Evolutionary conservation across 2,329 filamentous ascomycete genomes (phyloP).

Genomic region (Aaosphaeria arxii): DNA sequence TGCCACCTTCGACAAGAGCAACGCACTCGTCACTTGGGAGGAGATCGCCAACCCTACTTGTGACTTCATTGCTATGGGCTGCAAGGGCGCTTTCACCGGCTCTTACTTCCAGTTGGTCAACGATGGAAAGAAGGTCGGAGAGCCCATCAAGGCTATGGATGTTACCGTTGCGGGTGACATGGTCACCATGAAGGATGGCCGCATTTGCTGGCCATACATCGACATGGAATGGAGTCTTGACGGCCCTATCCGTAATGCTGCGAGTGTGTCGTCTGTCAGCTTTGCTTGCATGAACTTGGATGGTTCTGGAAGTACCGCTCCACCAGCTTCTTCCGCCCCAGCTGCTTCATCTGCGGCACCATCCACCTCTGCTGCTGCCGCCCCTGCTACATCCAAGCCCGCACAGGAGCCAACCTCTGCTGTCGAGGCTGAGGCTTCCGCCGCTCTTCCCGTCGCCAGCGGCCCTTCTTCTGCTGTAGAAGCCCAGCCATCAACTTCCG

Average conservation of each 20-base stretch:
- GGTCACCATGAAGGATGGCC: slow-evolving; percentile 57
- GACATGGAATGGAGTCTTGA: slow-evolving; percentile 52
- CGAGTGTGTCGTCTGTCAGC: slow-evolving; percentile 44
- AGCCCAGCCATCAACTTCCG: neutral
- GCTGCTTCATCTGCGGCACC: slow-evolving; percentile 2
- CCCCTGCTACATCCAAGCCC: neutral
- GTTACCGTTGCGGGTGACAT: slow-evolving; percentile 62
- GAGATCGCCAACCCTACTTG: slow-evolving; percentile 57
- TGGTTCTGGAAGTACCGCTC: slow-evolving; percentile 10
- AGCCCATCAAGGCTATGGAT: slow-evolving; percentile 49
- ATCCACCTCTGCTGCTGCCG: neutral
- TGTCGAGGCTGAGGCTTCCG: neutral
- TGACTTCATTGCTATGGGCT: slow-evolving; percentile 58
- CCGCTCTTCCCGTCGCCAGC: neutral
- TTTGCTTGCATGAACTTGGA: slow-evolving; percentile 50
- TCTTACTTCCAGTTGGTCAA: slow-evolving; percentile 59
- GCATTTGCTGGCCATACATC: slow-evolving; percentile 62
- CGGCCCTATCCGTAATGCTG: slow-evolving; percentile 33
- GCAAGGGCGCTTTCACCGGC: slow-evolving; percentile 57
- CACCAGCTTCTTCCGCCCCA: slow-evolving; percentile 5
- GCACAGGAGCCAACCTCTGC: neutral
- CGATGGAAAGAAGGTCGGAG: slow-evolving; percentile 52
- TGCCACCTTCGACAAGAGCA: slow-evolving; percentile 51
- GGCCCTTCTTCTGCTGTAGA: neutral
- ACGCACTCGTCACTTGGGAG: slow-evolving; percentile 60